Evolutionary conservation across 1,139 yeast species (phyloP), one percentile per base, ranked within the genome.

Genomic region (Wickerhamiella infanticola): DNA sequence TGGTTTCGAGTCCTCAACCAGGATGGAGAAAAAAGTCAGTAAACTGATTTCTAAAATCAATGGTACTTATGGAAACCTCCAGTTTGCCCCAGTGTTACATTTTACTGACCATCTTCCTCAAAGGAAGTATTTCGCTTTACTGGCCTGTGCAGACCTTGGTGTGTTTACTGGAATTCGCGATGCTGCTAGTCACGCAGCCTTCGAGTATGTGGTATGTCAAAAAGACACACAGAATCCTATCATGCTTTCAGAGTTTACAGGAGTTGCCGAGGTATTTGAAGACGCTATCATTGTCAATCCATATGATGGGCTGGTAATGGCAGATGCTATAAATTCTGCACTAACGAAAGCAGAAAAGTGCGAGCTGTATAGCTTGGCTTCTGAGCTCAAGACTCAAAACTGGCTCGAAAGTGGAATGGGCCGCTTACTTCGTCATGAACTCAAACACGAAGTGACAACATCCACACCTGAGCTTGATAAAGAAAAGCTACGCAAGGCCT

Each of bases 221-320:
- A 77, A 81, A 57, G 66, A 74, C 42, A 70, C 74, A 49, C 73
- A 74, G 52, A 77, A 81, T 5, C 96, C 96, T 0, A 70, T 90
- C 55, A 76, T 90, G 39, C 66, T 88, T 42, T 82, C 95, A 26
- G 99, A 90, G 64, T 90, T 90, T 58, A 82, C 95, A 41, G 99
- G 98, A 44, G 80, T 94, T 3, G 82, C 95, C 0, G 74, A 88
- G 3, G 80, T 83, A 1, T 66, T 90, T 47, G 72, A 72, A 43
- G 94, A 84, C 51, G 85, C 95, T 1, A 72, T 83, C 43, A 75
- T 82, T 53, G 94, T 90, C 37, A 93, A 90, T 57, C 99, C 99
- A 11, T 90, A 96, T 95, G 97, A 90, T 64, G 72, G 93, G 0
- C 90, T 84, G 29, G 95, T 94, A 3, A 90, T 88, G 37, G 93